These are phyloP conservation scores for Thelephora ganbajun DNA, from an alignment of 768 basidiomycete genomes.

Conservation along the genomic window DNA sequence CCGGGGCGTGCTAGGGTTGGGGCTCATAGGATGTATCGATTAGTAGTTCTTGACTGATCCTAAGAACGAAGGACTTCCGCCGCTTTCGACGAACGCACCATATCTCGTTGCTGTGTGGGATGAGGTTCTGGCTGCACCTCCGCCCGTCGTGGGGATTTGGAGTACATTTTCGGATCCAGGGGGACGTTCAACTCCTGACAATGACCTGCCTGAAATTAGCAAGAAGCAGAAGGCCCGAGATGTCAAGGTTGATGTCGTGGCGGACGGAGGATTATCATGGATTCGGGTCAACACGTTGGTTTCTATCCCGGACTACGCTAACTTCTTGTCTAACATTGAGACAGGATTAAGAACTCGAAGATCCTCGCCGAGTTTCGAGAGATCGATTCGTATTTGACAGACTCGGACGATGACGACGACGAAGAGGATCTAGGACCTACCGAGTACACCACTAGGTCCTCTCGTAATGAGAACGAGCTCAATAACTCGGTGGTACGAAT, in stretches of 20 bases:
- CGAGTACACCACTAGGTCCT: conserved; percentile 20
- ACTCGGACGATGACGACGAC: conserved; percentile 29
- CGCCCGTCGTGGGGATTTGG: conserved; percentile 44
- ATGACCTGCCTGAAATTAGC: background rate
- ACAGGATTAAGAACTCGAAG: conserved; percentile 63
- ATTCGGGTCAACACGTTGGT: conserved; percentile 81
- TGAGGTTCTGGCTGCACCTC: conserved; percentile 49
- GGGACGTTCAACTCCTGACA: background rate
- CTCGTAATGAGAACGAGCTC: conserved; percentile 35
- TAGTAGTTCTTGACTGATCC: conserved; percentile 54
- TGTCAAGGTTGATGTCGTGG: conserved; percentile 73
- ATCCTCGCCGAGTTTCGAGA: conserved; percentile 73
- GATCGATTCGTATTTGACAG: conserved; percentile 68
- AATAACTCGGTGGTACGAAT: conserved; percentile 65
- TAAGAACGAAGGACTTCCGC: conserved; percentile 26
- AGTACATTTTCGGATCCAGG: conserved; percentile 29
- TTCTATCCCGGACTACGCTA: conserved; percentile 1
- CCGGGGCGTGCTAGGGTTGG: background rate
- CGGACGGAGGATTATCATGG: conserved; percentile 64
- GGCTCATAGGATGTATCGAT: background rate
- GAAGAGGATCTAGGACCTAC: conserved; percentile 3
- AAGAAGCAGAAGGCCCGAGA: conserved; percentile 16
- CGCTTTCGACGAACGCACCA: conserved; percentile 64
- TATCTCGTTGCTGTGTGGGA: conserved; percentile 76
- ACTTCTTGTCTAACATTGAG: background rate